phyloP scores from a whole-genome alignment of 345 rosid species.

The Leavenworthia alabamica region DNA sequence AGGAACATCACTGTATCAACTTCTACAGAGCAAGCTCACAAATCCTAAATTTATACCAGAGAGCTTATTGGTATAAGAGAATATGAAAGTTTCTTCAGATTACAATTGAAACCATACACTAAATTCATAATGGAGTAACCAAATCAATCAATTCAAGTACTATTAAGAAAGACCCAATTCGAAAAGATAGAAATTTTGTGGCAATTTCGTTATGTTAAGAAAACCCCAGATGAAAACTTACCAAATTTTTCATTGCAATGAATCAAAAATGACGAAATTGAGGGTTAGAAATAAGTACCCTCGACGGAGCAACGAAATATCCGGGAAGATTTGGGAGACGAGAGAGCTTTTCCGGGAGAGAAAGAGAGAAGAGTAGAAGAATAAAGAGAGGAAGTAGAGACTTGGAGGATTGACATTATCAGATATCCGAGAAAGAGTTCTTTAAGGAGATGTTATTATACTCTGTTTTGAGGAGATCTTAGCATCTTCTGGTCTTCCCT shows the following conservation, averaged over 20 bases:
- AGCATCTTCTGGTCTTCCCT: slow-evolving; percentile 12
- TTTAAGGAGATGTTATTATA: neutral
- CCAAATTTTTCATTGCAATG: neutral
- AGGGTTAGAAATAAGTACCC: slow-evolving; percentile 34
- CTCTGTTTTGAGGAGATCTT: slow-evolving; percentile 23
- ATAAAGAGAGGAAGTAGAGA: slow-evolving; percentile 35
- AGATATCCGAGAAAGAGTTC: neutral
- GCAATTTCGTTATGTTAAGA: neutral
- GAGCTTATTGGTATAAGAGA: neutral
- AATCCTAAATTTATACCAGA: neutral
- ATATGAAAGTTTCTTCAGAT: neutral
- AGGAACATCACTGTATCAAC: neutral
- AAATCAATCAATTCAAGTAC: neutral
- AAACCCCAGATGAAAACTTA: neutral
- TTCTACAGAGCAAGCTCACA: neutral
- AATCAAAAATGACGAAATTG: neutral
- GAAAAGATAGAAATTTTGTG: neutral
- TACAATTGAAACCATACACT: neutral
- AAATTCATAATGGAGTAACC: neutral
- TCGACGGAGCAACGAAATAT: slow-evolving; percentile 53
- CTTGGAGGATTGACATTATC: slow-evolving; percentile 26
- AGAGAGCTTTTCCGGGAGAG: slow-evolving; percentile 32
- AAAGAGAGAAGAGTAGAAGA: slow-evolving; percentile 39
- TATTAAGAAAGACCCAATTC: neutral
- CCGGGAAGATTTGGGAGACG: slow-evolving; percentile 37